A percentile compares a stretch with the other conserved stretches of the same genome.
phyloP scores from a whole-genome alignment of 768 basidiomycete species.

The Russula vinacea region DNA sequence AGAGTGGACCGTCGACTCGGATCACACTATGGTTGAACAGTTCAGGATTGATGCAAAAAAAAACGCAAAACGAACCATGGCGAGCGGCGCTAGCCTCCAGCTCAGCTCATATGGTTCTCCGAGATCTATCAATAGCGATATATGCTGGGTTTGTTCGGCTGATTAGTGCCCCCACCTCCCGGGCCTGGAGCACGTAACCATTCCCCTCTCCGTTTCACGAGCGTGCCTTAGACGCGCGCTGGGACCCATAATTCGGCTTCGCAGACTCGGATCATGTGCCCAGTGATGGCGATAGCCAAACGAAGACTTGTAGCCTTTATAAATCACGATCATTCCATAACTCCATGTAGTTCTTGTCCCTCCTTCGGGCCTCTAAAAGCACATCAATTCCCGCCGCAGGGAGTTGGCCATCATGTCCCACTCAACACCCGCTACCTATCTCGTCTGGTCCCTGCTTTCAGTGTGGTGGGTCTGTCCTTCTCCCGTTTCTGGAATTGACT shows the following conservation, averaged over 20 bases:
- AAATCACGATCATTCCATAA: background rate
- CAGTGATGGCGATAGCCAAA: slow-evolving; percentile 2
- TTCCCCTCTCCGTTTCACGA: background rate
- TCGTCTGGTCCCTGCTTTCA: slow-evolving; percentile 61
- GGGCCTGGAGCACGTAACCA: background rate
- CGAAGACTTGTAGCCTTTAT: background rate
- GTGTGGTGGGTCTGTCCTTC: slow-evolving; percentile 43
- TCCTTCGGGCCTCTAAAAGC: too few species aligned
- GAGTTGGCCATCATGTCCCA: slow-evolving; percentile 13
- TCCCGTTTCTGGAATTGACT: background rate
- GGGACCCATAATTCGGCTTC: background rate
- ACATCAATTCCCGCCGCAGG: background rate
- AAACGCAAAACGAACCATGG: background rate
- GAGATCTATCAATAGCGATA: background rate
- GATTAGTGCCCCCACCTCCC: background rate
- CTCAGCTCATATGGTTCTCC: background rate
- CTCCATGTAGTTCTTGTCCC: background rate
- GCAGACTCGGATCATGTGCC: slow-evolving; percentile 15
- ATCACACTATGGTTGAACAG: background rate
- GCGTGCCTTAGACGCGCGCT: background rate
- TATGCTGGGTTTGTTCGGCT: background rate
- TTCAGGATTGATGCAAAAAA: background rate
- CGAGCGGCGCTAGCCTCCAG: background rate
- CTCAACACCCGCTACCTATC: slow-evolving; percentile 34
- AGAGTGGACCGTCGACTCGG: background rate